phyloP scores from a whole-genome alignment of 169 alveolate species.

The Plasmodium gonderi region DNA sequence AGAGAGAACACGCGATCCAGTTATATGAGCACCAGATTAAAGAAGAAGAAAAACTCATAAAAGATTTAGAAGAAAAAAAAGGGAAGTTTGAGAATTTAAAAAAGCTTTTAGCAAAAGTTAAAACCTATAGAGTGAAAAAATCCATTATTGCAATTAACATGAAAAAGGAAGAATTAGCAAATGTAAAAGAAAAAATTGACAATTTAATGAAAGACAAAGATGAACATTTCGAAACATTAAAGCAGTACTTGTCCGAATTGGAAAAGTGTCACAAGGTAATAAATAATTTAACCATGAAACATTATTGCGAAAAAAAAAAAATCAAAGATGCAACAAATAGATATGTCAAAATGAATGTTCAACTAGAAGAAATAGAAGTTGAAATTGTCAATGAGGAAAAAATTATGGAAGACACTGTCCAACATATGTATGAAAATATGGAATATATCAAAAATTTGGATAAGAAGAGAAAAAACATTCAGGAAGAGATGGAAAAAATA shows the following conservation, averaged over 20 bases:
- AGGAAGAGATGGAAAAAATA: constrained; percentile 20
- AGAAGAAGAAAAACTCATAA: constrained; percentile 25
- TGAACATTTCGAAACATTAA: constrained; percentile 19
- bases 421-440: constrained; percentile 16
- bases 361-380: constrained; percentile 16
- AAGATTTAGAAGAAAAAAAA: constrained; percentile 27
- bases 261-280: constrained; percentile 67
- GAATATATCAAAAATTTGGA: constrained; percentile 42
- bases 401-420: constrained; percentile 48
- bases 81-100: constrained; percentile 20
- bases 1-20: constrained; percentile 33
- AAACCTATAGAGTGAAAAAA: constrained; percentile 20
- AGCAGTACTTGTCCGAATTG: constrained; percentile 61
- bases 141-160: constrained; percentile 20
- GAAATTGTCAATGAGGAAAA: constrained; percentile 38
- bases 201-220: constrained; percentile 64
- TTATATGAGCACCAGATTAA: constrained; percentile 67
- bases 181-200: constrained; percentile 65
- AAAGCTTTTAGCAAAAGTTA: constrained; percentile 15
- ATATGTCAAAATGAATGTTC: constrained; percentile 22
- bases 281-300: constrained; percentile 14
- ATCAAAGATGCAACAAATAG: constrained; percentile 29
- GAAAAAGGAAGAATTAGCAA: constrained; percentile 56
- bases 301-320: constrained; percentile 5
- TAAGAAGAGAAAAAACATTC: constrained; percentile 11